These are phyloP conservation scores for Benincasa hispida DNA, from an alignment of 306 rosid genomes.

Conservation along the genomic window DNA sequence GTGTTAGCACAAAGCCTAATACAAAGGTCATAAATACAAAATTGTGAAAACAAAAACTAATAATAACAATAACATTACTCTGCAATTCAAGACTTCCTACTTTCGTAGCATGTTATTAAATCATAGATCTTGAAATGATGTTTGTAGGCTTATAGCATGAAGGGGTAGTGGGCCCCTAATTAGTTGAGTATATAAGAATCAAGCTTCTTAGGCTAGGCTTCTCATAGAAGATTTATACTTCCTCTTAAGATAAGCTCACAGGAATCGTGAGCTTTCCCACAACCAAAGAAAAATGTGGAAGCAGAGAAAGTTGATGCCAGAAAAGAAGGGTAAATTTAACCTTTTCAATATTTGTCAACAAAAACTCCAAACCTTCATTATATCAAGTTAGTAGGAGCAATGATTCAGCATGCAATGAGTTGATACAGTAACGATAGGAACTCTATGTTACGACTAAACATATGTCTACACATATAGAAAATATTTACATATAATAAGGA, in stretches of 20 bases:
- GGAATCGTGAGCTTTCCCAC: background rate
- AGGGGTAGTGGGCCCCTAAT: background rate
- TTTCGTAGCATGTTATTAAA: background rate
- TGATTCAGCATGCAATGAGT: conserved; percentile 4
- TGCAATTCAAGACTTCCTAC: background rate
- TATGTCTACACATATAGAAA: background rate
- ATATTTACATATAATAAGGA: conserved; percentile 1
- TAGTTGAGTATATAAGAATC: background rate
- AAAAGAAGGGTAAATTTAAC: background rate
- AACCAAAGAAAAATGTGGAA: background rate
- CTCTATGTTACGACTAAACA: background rate
- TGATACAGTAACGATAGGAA: conserved; percentile 4
- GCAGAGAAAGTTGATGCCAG: background rate
- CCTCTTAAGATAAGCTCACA: background rate
- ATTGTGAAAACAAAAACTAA: background rate
- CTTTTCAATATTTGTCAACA: background rate
- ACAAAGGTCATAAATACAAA: background rate
- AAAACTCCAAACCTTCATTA: background rate
- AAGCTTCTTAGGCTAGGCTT: background rate
- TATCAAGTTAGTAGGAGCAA: background rate
- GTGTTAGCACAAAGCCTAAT: background rate
- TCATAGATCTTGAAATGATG: background rate
- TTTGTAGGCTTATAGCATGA: background rate
- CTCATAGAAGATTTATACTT: background rate
- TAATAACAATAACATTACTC: background rate